Percentiles rank a stretch among this genome's conserved stretches.
Conservation (phyloP, 2,329 filamentous ascomycete species). For the Bertia moriformis region DNA sequence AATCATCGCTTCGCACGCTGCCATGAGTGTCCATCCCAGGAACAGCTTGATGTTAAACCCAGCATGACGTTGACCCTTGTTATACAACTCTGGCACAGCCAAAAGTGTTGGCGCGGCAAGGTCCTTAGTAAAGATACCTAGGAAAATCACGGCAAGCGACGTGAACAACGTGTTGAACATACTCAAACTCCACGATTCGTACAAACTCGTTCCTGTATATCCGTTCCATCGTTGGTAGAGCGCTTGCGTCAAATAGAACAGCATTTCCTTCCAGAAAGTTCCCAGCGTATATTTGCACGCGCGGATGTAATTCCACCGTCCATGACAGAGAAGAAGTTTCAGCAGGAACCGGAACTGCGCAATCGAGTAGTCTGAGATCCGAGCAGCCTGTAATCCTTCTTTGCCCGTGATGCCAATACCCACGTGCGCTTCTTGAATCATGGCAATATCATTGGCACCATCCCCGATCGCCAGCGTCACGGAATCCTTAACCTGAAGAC, state of each 20-base stretch:
- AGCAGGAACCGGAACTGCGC: slow-evolving; percentile 75
- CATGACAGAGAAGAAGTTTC: slow-evolving; percentile 66
- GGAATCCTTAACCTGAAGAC: slow-evolving; percentile 54
- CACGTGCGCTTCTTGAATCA: slow-evolving; percentile 84
- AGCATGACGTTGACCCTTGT: slow-evolving; percentile 59
- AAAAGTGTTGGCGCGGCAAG: slow-evolving; percentile 60
- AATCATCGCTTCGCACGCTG: slow-evolving; percentile 56
- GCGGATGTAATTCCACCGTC: slow-evolving; percentile 72
- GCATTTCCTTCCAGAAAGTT: slow-evolving; percentile 71
- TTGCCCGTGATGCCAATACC: slow-evolving; percentile 80
- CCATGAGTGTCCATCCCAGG: slow-evolving; percentile 68
- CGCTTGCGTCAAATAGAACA: slow-evolving; percentile 75
- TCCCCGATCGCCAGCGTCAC: slow-evolving; percentile 80
- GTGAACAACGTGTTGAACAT: slow-evolving; percentile 85
- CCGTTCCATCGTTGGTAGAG: slow-evolving; percentile 68
- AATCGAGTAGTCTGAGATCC: slow-evolving; percentile 76
- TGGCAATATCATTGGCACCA: slow-evolving; percentile 85
- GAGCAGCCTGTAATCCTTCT: slow-evolving; percentile 71
- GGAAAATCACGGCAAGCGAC: slow-evolving; percentile 66
- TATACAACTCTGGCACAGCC: slow-evolving; percentile 72
- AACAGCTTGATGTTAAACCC: slow-evolving; percentile 74
- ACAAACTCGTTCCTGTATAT: slow-evolving; percentile 76
- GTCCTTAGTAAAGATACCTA: slow-evolving; percentile 75
- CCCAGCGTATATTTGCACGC: slow-evolving; percentile 73
- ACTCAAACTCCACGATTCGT: slow-evolving; percentile 67